Conservation (phyloP, 164 flowering plant species). For the Tetracentron sinense region DNA sequence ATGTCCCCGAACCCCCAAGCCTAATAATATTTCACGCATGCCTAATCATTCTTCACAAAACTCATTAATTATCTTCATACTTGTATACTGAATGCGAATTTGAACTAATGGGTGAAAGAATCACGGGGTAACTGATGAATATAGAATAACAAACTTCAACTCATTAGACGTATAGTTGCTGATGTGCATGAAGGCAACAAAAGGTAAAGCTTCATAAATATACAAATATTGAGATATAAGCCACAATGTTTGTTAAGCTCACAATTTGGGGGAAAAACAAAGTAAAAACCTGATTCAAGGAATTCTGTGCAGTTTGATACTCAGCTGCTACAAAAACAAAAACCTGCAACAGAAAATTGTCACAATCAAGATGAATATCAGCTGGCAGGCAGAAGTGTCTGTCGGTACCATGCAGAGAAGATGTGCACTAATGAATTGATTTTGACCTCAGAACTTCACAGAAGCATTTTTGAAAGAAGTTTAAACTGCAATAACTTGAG, state of each 20-base stretch:
- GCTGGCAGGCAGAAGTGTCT: too few relatives aligned
- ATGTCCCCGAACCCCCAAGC: too few relatives aligned
- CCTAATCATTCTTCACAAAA: too few relatives aligned
- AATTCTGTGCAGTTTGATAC: slow-evolving; percentile 24
- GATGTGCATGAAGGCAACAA: neutral
- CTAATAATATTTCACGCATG: too few relatives aligned
- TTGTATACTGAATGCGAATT: too few relatives aligned
- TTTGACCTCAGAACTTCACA: neutral
- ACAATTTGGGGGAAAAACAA: neutral
- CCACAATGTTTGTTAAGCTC: neutral
- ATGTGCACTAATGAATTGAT: neutral
- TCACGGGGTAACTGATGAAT: too few relatives aligned
- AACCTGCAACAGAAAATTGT: slow-evolving; percentile 13
- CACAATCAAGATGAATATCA: neutral
- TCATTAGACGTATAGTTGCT: too few relatives aligned
- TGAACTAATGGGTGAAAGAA: too few relatives aligned
- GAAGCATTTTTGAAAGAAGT: neutral
- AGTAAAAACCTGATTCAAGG: slow-evolving; percentile 23
- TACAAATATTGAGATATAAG: neutral
- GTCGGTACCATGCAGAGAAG: too few relatives aligned
- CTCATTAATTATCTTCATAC: too few relatives aligned
- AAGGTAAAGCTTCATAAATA: neutral
- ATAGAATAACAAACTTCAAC: too few relatives aligned
- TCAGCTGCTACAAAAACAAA: slow-evolving; percentile 30
- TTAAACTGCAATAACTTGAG: too few relatives aligned